These are phyloP conservation scores for Trichomonascaceae sp. DNA, from an alignment of 1,139 yeast genomes.

Conservation along the genomic window DNA sequence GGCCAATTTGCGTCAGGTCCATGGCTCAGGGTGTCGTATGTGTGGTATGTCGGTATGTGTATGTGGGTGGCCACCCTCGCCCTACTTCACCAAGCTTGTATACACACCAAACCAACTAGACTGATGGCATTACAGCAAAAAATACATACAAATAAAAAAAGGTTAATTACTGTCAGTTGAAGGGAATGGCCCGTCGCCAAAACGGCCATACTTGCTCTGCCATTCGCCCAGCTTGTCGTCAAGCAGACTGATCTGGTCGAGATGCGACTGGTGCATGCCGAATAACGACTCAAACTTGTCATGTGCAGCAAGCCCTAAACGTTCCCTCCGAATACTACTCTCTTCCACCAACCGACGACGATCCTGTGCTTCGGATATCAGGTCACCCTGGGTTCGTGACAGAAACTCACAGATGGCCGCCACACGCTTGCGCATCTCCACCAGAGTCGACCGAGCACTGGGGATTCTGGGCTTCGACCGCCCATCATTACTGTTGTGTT, in stretches of 20 bases:
- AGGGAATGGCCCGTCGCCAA: slow-evolving; percentile 15
- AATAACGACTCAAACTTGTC: slow-evolving; percentile 26
- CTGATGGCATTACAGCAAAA: too few species aligned
- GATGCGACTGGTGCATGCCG: slow-evolving; percentile 43
- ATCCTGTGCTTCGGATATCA: slow-evolving; percentile 53
- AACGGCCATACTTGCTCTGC: slow-evolving; percentile 63
- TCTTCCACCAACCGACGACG: slow-evolving; percentile 35
- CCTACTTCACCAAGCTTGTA: too few species aligned
- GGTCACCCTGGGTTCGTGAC: slow-evolving; percentile 70
- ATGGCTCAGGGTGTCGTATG: slow-evolving; percentile 20
- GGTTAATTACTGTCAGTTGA: too few species aligned
- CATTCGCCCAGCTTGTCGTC: slow-evolving; percentile 58
- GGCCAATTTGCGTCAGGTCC: slow-evolving; percentile 42
- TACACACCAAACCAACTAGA: too few species aligned
- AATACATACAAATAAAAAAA: too few species aligned
- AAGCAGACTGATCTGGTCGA: slow-evolving; percentile 52
- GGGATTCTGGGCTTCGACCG: slow-evolving; percentile 69
- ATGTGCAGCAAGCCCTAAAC: slow-evolving; percentile 6
- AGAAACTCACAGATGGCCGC: slow-evolving; percentile 86
- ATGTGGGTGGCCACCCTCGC: too few species aligned
- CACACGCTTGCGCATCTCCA: slow-evolving; percentile 77
- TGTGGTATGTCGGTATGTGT: too few species aligned
- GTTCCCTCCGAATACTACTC: slow-evolving; percentile 9
- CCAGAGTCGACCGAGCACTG: slow-evolving; percentile 54
- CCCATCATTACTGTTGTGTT: slow-evolving; percentile 1